These are phyloP conservation scores for Galeopsis tetrahit DNA, from an alignment of 257 asterid genomes.

Conservation along the genomic window DNA sequence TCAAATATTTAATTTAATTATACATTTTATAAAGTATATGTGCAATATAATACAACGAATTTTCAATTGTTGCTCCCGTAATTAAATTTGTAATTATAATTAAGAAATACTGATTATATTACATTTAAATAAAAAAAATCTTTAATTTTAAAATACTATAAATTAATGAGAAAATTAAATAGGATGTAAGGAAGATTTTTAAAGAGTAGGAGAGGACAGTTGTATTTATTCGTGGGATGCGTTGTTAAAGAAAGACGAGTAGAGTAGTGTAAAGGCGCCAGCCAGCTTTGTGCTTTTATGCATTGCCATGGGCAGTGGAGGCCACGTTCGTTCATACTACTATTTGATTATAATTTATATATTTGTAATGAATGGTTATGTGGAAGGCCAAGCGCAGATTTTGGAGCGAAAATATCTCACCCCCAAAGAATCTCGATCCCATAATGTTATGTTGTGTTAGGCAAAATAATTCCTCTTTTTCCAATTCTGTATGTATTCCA, in stretches of 20 bases:
- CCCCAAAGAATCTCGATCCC: conserved; percentile 40
- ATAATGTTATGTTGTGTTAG: conserved; percentile 24
- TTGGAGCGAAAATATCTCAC: conserved; percentile 60
- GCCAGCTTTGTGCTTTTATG: conserved; percentile 27
- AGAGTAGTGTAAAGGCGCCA: conserved; percentile 20
- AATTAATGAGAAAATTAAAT: no score
- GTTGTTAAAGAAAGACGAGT: conserved; percentile 1
- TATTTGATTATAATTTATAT: background rate
- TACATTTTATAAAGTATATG: no score
- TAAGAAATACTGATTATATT: no score
- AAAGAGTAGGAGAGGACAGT: background rate
- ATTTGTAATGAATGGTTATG: conserved; percentile 23
- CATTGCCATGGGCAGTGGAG: conserved; percentile 35
- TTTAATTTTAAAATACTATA: no score
- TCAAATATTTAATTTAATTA: no score
- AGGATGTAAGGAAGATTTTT: background rate
- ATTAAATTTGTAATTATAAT: no score
- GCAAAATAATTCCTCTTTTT: background rate
- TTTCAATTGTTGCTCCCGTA: no score
- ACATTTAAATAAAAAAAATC: no score
- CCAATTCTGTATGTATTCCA: conserved; percentile 22
- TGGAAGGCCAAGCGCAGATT: conserved; percentile 43
- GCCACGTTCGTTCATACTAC: conserved; percentile 34
- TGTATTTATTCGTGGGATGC: background rate
- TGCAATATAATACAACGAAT: no score